Conservation (phyloP, 805 yeast species). For the Candida namnaoensis region DNA sequence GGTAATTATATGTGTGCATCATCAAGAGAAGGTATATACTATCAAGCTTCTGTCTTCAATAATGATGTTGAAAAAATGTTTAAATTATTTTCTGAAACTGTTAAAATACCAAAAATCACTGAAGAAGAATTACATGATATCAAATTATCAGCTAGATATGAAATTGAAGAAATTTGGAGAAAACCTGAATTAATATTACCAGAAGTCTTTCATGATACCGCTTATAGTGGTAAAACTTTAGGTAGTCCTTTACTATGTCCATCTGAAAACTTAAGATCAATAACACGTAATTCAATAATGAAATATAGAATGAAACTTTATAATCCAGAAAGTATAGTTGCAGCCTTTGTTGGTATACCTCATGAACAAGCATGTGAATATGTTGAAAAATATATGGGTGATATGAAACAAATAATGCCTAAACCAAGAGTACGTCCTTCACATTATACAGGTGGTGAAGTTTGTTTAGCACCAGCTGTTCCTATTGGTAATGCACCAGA, state of each 20-base stretch:
- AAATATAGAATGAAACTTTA: slow-evolving; percentile 59
- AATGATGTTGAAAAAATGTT: slow-evolving; percentile 76
- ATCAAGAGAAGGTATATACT: slow-evolving; percentile 84
- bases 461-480: slow-evolving; percentile 40
- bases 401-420: slow-evolving; percentile 32
- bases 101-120: slow-evolving; percentile 58
- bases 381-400: slow-evolving; percentile 56
- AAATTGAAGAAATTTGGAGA: slow-evolving; percentile 70
- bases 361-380: slow-evolving; percentile 60
- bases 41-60: slow-evolving; percentile 92
- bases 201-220: slow-evolving; percentile 81
- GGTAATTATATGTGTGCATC: slow-evolving; percentile 94
- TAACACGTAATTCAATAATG: slow-evolving; percentile 43
- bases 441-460: slow-evolving; percentile 51
- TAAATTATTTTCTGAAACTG: slow-evolving; percentile 67
- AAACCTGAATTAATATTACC: slow-evolving; percentile 85
- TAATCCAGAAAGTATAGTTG: slow-evolving; percentile 74
- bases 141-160: slow-evolving; percentile 66
- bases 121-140: slow-evolving; percentile 70
- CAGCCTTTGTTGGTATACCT: slow-evolving; percentile 81
- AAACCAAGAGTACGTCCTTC: slow-evolving; percentile 28
- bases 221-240: slow-evolving; percentile 61
- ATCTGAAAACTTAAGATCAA: slow-evolving; percentile 47
- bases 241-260: slow-evolving; percentile 88
- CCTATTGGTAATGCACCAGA: slow-evolving; percentile 67